Evolutionary conservation across 495 filamentous ascomycete genomes (phyloP), one percentile per base, ranked within the genome.

Genomic region (Penicillium soppii): DNA sequence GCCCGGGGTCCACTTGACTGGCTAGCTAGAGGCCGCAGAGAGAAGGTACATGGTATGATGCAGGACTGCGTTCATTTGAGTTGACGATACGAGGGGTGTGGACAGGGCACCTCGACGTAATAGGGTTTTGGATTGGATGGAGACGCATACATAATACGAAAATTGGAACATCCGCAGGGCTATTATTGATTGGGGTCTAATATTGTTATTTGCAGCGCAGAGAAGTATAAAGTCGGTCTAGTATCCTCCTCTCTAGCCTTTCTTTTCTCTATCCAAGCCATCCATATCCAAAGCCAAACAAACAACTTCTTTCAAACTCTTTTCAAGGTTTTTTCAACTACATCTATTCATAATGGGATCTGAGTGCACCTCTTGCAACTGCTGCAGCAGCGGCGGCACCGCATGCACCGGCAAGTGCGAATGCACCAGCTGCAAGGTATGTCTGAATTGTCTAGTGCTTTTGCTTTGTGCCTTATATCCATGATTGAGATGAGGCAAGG

Each of bases 331-430:
- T 37, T 49, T 37, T 51, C 53, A 57, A 62, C 36, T 46, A 55
- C 48, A 51, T 41, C 46, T 35, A 42, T 53, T 57, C 62, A 73
- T 43, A 46, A 76, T 76, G 73, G 62, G 59, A 66, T 70, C 71
- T n/a, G n/a, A n/a, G n/a, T n/a, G n/a, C 69, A 74, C 71, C 67
- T 41, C 59, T 47, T 76, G 73, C 69, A 71, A 65, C 70, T 73
- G 67, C 67, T 74, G 71, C 71, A 58, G 62, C 56, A 65, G 70
- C 59, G 53, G 67, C 49, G 74, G 73, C 70, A 67, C 56, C 52
- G 65, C 65, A 33, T 74, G 73, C 70, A 68, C 71, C 43, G n/a
- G n/a, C n/a, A n/a, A n/a, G n/a, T n/a, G n/a, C n/a, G n/a, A n/a
- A n/a, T 76, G 73, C 70, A 41, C 32, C 27, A 55, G 43, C 57